Conservation (phyloP, 108 stramenopile species). For the Fragilaria radians region DNA sequence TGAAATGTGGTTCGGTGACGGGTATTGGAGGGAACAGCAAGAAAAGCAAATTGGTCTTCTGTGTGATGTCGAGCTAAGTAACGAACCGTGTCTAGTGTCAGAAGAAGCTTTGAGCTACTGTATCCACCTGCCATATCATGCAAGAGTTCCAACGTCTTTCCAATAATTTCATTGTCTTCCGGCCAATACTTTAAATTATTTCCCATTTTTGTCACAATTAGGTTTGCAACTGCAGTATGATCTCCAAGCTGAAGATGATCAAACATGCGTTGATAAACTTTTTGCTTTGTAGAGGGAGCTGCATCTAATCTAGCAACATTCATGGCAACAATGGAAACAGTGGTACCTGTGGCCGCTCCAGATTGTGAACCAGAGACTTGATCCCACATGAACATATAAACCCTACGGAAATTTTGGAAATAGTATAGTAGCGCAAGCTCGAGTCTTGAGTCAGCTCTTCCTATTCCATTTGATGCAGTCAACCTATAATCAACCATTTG, state of each 20-base stretch:
- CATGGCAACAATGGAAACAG: slow-evolving; percentile 65
- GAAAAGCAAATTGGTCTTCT: slow-evolving; percentile 93
- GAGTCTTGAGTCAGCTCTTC: slow-evolving; percentile 66
- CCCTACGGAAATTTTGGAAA: slow-evolving; percentile 87
- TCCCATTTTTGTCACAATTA: slow-evolving; percentile 94
- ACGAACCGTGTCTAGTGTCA: slow-evolving; percentile 92
- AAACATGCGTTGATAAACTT: slow-evolving; percentile 92
- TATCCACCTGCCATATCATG: slow-evolving; percentile 95
- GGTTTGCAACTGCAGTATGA: slow-evolving; percentile 89
- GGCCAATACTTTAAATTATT: slow-evolving; percentile 98
- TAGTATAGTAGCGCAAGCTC: slow-evolving; percentile 81
- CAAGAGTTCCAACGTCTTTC: slow-evolving; percentile 87
- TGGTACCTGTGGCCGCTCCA: slow-evolving; percentile 10
- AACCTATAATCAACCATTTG: slow-evolving; percentile 85
- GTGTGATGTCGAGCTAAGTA: slow-evolving; percentile 91
- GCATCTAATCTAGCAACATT: slow-evolving; percentile 66
- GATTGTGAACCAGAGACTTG: slow-evolving; percentile 48
- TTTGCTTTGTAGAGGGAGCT: slow-evolving; percentile 84
- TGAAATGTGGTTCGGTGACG: slow-evolving; percentile 94
- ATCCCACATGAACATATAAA: slow-evolving; percentile 97
- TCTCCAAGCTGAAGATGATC: slow-evolving; percentile 93
- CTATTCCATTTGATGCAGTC: slow-evolving; percentile 73
- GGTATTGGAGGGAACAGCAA: slow-evolving; percentile 70
- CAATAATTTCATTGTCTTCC: slow-evolving; percentile 80
- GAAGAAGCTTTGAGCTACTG: slow-evolving; percentile 89